Base-by-base conservation (phyloP, 164 flowering plant genomes). In the grape (Vitis vinifera) region DNA sequence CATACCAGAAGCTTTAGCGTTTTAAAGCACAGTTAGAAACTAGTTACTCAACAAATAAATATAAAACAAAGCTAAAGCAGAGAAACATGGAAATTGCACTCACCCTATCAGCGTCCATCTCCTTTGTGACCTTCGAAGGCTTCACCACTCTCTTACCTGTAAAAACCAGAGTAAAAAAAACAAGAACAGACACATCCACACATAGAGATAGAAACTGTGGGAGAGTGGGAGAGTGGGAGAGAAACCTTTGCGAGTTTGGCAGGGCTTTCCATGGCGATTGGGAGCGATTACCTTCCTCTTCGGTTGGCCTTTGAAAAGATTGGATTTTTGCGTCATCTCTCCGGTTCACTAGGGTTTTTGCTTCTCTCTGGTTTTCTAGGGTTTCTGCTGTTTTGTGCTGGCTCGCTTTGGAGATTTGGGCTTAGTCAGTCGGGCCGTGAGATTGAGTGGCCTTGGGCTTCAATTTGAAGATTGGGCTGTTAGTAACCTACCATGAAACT, bases 281-380 rank as follows among this genome's bases (percentile, higher is more conserved):
- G 86, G 88, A 68, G 91, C 89, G 23, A 83, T 65, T 1, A 81
- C 29, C 73, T 89, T 92, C 91, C 74, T 84, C 85, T 90, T 92
- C 79, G 87, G 75, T 55, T 91, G 83, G 56, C 95, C 97, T 76
- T 92, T 90, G 89, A 89, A 92, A n/a, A 87, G 73, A 67, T 57
- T 77, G 1, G 78, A 73, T 69, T 89, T 88, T 85, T 92, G 97
- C 71, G 95, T 90, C 95, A 92, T 90, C 85, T 72, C 57, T 68
- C 55, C 65, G 51, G 27, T 15, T 10, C 56, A 16, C 14, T 37
- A 37, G 44, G 44, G 5, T 37, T 37, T 37, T 37, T 3, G 44
- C 44, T 37, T 37, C 44, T 37, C 44, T 3, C 44, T 37, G 44
- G 44, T 37, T 37, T 37, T 37, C 7, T 37, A 37, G 44, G 44